phyloP scores from a whole-genome alignment of 164 flowering plant species.

The Tetrastigma voinierianum region DNA sequence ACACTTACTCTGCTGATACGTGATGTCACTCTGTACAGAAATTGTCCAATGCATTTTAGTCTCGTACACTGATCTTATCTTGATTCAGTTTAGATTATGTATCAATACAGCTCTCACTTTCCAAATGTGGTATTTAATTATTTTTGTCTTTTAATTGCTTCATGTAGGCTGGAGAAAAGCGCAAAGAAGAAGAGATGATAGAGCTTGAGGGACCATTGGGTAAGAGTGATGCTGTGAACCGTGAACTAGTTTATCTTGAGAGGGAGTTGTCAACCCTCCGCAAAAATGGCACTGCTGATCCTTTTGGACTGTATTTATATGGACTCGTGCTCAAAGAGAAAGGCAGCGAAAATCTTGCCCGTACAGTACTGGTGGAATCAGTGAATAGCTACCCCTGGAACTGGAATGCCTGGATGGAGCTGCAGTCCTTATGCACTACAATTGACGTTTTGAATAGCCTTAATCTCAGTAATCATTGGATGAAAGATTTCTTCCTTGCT shows the following conservation, averaged over 20 bases:
- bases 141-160: slow-evolving; percentile 14
- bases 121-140: background rate
- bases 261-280: slow-evolving; percentile 65
- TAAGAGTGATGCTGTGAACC: slow-evolving; percentile 70
- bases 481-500: slow-evolving; percentile 95
- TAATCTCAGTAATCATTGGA: slow-evolving; percentile 86
- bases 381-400: slow-evolving; percentile 98
- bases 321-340: slow-evolving; percentile 85
- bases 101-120: background rate
- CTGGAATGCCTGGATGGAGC: slow-evolving; percentile 97
- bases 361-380: slow-evolving; percentile 80
- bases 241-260: slow-evolving; percentile 73
- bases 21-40: background rate
- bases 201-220: slow-evolving; percentile 94
- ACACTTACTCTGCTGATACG: background rate
- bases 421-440: slow-evolving; percentile 82
- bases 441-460: slow-evolving; percentile 63
- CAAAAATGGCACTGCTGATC: slow-evolving; percentile 74
- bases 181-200: slow-evolving; percentile 92
- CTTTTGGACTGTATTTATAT: slow-evolving; percentile 82
- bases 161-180: slow-evolving; percentile 90
- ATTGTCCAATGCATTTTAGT: background rate
- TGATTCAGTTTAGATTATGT: background rate
- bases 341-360: slow-evolving; percentile 81
- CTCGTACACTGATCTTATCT: background rate